phyloP scores from a whole-genome alignment of 2,329 filamentous ascomycete species.

The Paracoccidioides brasiliensis region DNA sequence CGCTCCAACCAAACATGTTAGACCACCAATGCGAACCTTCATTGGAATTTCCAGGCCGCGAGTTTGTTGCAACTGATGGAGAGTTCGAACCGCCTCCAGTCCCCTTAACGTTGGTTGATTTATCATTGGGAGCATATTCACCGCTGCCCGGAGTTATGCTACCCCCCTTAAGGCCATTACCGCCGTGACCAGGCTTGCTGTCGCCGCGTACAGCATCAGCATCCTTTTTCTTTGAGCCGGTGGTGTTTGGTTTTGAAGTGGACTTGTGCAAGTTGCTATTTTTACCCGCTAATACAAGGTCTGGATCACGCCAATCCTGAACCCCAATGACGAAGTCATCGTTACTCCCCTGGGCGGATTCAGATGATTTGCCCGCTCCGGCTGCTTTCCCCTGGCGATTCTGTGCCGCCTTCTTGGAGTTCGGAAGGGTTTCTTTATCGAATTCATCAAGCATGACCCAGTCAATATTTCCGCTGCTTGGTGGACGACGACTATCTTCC shows the following conservation, averaged over 20 bases:
- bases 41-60: constrained; percentile 8
- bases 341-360: constrained; percentile 13
- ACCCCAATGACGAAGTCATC: constrained; percentile 69
- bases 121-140: constrained; percentile 46
- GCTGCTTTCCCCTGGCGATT: constrained; percentile 17
- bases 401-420: constrained; percentile 12
- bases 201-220: constrained; percentile 17
- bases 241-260: constrained; percentile 16
- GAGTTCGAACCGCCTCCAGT: background rate
- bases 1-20: constrained; percentile 21
- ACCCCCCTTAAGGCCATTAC: constrained; percentile 43
- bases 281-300: constrained; percentile 43
- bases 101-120: constrained; percentile 13
- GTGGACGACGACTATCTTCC: constrained; percentile 49
- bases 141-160: constrained; percentile 61
- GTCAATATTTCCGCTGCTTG: constrained; percentile 59
- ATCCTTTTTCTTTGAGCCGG: constrained; percentile 19
- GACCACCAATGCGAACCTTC: constrained; percentile 23
- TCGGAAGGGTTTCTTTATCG: constrained; percentile 30
- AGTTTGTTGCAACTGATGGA: background rate
- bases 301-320: constrained; percentile 74
- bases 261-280: constrained; percentile 9
- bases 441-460: constrained; percentile 60
- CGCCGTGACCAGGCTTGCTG: constrained; percentile 18
- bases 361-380: background rate